Conservation (phyloP, 2,329 filamentous ascomycete genomes). For the Exophiala alcalophila region DNA sequence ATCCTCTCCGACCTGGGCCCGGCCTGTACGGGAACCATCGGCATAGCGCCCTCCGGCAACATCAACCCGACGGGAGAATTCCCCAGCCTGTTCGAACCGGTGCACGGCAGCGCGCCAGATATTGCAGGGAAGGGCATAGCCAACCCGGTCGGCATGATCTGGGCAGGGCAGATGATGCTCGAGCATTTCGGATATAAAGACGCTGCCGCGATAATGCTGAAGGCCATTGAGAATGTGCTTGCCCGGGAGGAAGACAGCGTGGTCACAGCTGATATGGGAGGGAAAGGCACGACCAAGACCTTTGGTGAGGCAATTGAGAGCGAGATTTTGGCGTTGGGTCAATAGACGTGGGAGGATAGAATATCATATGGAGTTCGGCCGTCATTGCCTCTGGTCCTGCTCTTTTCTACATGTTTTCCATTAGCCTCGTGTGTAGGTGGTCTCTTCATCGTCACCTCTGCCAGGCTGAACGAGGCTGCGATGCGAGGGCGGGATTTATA, state of each 20-base stretch:
- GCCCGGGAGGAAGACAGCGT: conserved; percentile 73
- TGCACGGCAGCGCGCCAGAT: conserved; percentile 94
- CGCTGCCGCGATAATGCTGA: conserved; percentile 84
- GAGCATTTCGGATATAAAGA: conserved; percentile 70
- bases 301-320: conserved; percentile 86
- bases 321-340: conserved; percentile 6
- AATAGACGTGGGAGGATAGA: too few relatives aligned
- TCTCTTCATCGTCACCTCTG: too few relatives aligned
- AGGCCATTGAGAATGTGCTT: conserved; percentile 89
- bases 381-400: too few relatives aligned
- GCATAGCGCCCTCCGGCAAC: conserved; percentile 86
- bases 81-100: conserved; percentile 73
- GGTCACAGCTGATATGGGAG: conserved; percentile 84
- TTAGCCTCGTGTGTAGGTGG: too few relatives aligned
- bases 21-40: conserved; percentile 84
- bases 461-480: too few relatives aligned
- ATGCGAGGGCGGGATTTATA: too few relatives aligned
- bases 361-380: too few relatives aligned
- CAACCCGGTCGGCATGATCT: conserved; percentile 93
- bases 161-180: conserved; percentile 99
- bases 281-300: conserved; percentile 90
- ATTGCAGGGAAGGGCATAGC: conserved; percentile 94
- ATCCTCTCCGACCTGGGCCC: conserved; percentile 91
- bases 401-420: too few relatives aligned
- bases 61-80: conserved; percentile 76